Percentiles rank a stretch among this genome's conserved stretches.
These are phyloP conservation scores for Blastomyces emzantsi DNA, from an alignment of 2,329 filamentous ascomycete genomes.

Conservation along the genomic window DNA sequence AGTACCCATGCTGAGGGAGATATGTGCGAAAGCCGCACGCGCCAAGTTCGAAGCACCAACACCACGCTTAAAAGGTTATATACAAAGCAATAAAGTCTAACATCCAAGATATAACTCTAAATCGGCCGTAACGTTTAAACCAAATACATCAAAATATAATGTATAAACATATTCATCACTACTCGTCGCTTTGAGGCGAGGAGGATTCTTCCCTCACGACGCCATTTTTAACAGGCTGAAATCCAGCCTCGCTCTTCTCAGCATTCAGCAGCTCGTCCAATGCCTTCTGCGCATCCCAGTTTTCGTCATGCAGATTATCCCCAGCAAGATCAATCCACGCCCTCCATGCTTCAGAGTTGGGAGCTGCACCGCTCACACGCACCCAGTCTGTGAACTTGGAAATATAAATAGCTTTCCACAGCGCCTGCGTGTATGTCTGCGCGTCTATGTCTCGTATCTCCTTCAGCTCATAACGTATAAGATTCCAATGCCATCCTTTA, in stretches of 20 bases:
- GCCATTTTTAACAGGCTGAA: neutral
- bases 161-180: neutral
- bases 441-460: slow-evolving; percentile 38
- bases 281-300: slow-evolving; percentile 13
- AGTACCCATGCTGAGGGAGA: neutral
- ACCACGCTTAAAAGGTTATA: neutral
- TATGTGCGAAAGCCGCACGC: neutral
- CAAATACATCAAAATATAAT: neutral
- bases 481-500: slow-evolving; percentile 47
- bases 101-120: neutral
- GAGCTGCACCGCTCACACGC: slow-evolving; percentile 43
- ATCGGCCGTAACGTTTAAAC: neutral
- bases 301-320: slow-evolving; percentile 13
- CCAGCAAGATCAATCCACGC: slow-evolving; percentile 40
- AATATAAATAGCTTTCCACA: slow-evolving; percentile 52
- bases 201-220: neutral
- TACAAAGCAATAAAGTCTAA: neutral
- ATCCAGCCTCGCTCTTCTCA: slow-evolving; percentile 9
- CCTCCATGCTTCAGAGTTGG: slow-evolving; percentile 45
- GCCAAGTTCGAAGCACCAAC: neutral
- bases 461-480: slow-evolving; percentile 42
- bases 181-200: neutral
- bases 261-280: slow-evolving; percentile 4
- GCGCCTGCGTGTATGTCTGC: slow-evolving; percentile 46
- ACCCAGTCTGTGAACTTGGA: slow-evolving; percentile 48